Base-by-base conservation (phyloP, 768 basidiomycete species). In the Naematelia encephala region DNA sequence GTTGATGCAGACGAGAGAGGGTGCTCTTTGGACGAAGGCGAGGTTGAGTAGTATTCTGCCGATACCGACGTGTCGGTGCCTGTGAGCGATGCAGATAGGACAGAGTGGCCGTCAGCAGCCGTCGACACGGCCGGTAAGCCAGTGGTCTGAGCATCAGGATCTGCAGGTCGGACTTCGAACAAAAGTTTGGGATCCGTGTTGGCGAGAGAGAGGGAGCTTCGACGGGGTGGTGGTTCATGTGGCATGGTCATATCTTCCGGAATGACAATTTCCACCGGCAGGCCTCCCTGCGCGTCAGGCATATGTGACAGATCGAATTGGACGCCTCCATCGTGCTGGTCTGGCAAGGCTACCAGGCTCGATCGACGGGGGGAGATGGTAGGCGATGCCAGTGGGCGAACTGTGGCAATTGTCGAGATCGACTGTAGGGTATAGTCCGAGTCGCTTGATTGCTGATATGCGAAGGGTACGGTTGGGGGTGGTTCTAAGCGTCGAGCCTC, bases 1-100 rank as follows among this genome's bases (percentile, higher is more conserved):
- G 76, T 77, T 5, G 69, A 71, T 3, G 76, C 72, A 14, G 76
- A 77, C 2, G 76, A 77, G 3, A 75, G 48, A 13, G 68, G 68
- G 30, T 71, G 68, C 21, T 68, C 64, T 30, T 61, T 53, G 14
- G 65, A 61, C 3, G 67, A 68, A 0, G 54, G 30, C 10, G 65
- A 57, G 2, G 72, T 62, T 10, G 72, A 71, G 55, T 64, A 16
- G 29, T 23, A 12, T 1, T 61, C 61, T 19, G 63, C 60, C 4
- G 66, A 67, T 19, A 53, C 50, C 4, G 69, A 67, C 11, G 70
- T 60, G 25, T 63, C 63, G 13, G 72, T 70, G 21, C 48, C 49
- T 26, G 68, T 70, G 27, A 67, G 23, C 19, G 68, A 70, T 10
- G 62, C 48, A 1, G 65, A 69, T 14, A 69, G 22, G 19, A 66